Evolutionary conservation across 768 basidiomycete species (phyloP).

Genomic region (Boletus edulis): DNA sequence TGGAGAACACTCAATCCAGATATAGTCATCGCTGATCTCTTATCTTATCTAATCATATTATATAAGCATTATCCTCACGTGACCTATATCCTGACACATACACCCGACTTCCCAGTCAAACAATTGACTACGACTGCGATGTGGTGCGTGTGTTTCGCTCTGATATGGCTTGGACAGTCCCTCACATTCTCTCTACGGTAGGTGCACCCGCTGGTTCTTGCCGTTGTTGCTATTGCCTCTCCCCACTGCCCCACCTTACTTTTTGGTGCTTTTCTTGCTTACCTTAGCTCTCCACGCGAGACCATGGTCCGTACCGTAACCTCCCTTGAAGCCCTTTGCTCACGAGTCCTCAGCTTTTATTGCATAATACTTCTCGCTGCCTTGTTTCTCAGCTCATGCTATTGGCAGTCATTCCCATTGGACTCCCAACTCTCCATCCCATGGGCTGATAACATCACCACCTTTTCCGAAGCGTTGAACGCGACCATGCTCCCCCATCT

Average conservation of each 20-base stretch:
- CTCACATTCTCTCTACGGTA: slow-evolving; percentile 21
- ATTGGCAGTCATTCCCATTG: slow-evolving; percentile 80
- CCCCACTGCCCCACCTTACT: slow-evolving; percentile 78
- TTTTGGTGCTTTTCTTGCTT: slow-evolving; percentile 72
- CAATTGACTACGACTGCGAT: slow-evolving; percentile 26
- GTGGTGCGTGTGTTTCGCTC: slow-evolving; percentile 49
- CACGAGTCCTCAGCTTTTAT: slow-evolving; percentile 59
- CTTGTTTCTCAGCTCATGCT: slow-evolving; percentile 85
- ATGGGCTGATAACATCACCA: slow-evolving; percentile 70
- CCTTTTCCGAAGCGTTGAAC: slow-evolving; percentile 65
- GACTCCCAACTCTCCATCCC: slow-evolving; percentile 60
- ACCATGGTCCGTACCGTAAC: slow-evolving; percentile 61
- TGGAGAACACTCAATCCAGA: slow-evolving; percentile 26
- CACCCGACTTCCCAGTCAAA: neutral
- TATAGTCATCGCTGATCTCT: slow-evolving; percentile 3
- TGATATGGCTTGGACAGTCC: neutral
- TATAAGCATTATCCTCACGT: slow-evolving; percentile 19
- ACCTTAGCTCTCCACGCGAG: slow-evolving; percentile 78
- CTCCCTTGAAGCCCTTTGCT: neutral
- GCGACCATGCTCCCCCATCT: slow-evolving; percentile 43
- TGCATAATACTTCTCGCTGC: slow-evolving; percentile 80
- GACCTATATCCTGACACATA: neutral
- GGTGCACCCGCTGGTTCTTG: slow-evolving; percentile 87
- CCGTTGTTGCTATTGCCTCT: slow-evolving; percentile 74
- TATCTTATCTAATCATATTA: slow-evolving; percentile 7